phyloP scores from a whole-genome alignment of 768 basidiomycete genomes.

The Mycena capillaripes region DNA sequence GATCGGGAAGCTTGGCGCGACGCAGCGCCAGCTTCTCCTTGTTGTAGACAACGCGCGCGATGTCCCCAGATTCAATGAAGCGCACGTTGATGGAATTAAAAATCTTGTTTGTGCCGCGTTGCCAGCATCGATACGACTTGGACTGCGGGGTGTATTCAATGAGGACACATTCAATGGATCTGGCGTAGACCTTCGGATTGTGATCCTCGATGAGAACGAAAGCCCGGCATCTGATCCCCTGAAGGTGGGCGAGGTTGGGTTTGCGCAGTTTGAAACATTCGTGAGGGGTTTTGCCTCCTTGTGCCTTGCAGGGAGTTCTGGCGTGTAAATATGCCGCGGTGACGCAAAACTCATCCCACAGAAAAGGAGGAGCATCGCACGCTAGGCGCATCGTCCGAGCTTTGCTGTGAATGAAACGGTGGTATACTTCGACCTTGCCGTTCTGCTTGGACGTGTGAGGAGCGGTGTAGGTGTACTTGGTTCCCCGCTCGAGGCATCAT shows the following conservation, averaged over 20 bases:
- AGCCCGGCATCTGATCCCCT: not conserved
- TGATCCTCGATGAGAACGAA: conserved; percentile 23
- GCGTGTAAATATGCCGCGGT: too few species aligned
- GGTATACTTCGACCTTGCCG: conserved; percentile 51
- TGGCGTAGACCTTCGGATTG: not conserved
- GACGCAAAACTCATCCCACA: conserved; percentile 49
- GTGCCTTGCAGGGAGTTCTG: too few species aligned
- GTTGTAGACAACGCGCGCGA: not conserved
- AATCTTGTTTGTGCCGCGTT: not conserved
- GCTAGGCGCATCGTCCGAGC: conserved; percentile 45
- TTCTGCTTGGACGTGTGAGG: conserved; percentile 53
- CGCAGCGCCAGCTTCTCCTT: not conserved
- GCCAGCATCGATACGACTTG: not conserved
- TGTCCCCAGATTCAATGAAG: not conserved
- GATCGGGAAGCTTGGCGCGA: too few species aligned
- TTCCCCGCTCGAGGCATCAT: conserved; percentile 36
- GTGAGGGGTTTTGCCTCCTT: not conserved
- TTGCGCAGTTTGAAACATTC: not conserved
- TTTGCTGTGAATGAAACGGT: conserved; percentile 49
- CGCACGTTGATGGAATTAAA: not conserved
- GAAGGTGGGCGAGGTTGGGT: not conserved
- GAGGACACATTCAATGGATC: not conserved
- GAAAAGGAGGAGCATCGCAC: conserved; percentile 40
- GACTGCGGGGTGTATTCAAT: not conserved
- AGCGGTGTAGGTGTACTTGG: conserved; percentile 39